Percentiles rank a stretch among this genome's conserved stretches.
These are phyloP conservation scores for Dianthus caryophyllus DNA, from an alignment of 148 eudicot genomes.

Conservation along the genomic window DNA sequence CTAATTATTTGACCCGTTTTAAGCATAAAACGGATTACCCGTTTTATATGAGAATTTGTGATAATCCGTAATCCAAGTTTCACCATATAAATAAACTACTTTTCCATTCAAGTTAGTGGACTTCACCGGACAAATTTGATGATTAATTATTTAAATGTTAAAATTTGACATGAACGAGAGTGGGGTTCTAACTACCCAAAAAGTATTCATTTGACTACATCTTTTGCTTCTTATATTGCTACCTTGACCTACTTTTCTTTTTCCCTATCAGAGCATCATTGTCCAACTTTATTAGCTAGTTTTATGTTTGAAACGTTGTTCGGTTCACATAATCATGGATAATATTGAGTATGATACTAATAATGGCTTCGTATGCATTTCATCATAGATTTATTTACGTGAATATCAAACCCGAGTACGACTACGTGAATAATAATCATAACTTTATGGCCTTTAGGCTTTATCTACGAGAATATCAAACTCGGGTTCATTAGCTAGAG, in stretches of 20 bases:
- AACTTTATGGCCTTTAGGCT: no score
- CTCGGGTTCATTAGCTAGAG: no score
- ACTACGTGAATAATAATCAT: no score
- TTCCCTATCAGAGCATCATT: background rate
- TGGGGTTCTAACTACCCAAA: conserved; percentile 24
- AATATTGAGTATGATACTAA: background rate
- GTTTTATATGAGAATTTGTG: no score
- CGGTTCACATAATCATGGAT: conserved; percentile 10
- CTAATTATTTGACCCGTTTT: no score
- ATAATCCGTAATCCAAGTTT: no score
- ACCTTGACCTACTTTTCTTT: conserved; percentile 2
- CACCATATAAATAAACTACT: no score
- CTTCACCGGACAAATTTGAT: conserved; percentile 18
- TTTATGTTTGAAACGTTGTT: conserved; percentile 3
- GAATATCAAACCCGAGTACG: no score
- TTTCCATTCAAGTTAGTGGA: no score
- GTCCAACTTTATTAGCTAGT: conserved; percentile 19
- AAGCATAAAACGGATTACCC: no score
- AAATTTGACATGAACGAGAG: background rate
- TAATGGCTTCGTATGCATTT: background rate
- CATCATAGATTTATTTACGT: background rate
- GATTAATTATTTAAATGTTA: conserved; percentile 2
- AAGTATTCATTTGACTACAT: conserved; percentile 28
- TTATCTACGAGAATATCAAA: no score
- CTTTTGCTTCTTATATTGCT: conserved; percentile 6